A percentile compares a stretch with the other conserved stretches of the same genome.
Conservation (phyloP, 225 moss, liverwort and hornwort species). For the Pleurozium schreberi region DNA sequence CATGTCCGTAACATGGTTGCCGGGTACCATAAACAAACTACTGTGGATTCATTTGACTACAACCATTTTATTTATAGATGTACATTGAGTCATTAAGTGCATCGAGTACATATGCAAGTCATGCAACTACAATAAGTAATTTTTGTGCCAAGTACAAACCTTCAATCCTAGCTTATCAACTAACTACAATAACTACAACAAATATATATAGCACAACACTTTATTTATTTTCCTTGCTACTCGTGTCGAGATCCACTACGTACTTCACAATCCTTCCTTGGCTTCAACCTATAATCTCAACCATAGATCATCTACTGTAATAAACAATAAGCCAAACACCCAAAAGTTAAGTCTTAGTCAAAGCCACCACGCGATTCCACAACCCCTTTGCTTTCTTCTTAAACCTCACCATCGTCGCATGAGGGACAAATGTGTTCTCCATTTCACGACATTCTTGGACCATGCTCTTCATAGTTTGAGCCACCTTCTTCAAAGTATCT, state of each 20-base stretch:
- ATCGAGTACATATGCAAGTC: no score
- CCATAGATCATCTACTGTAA: not conserved
- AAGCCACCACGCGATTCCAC: not conserved
- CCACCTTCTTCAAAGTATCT: not conserved
- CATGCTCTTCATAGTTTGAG: rapidly evolving
- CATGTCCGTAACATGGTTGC: rapidly evolving
- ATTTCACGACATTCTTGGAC: rapidly evolving
- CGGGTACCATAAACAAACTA: rapidly evolving
- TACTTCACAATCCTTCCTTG: not conserved
- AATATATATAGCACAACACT: rapidly evolving
- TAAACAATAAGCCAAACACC: not conserved
- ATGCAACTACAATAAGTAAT: no score
- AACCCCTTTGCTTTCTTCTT: not conserved
- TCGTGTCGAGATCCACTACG: not conserved
- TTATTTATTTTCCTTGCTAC: not conserved
- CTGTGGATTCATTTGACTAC: not conserved
- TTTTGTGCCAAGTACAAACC: not conserved
- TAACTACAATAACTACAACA: not conserved
- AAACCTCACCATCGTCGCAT: not conserved
- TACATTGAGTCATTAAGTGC: rapidly evolving
- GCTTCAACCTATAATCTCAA: not conserved
- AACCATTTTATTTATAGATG: not conserved
- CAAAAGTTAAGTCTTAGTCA: not conserved
- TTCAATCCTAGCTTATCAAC: not conserved
- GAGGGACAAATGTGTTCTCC: not conserved